Evolutionary conservation across 768 basidiomycete species (phyloP), one percentile per base, ranked within the genome.

Genomic region (Ephemerocybe angulata): DNA sequence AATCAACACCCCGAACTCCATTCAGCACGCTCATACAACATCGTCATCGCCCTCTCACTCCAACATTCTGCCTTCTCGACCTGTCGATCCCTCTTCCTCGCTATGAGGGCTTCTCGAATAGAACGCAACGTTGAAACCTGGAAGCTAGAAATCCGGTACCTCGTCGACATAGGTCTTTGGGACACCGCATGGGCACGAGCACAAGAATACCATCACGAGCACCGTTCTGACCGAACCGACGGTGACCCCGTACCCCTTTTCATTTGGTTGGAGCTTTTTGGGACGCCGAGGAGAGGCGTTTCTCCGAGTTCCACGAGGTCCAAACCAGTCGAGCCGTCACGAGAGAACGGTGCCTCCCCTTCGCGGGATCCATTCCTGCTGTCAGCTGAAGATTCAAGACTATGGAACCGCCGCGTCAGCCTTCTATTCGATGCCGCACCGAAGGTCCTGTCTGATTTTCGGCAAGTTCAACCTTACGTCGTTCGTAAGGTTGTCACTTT

Each of bases 231-330:
- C 48, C 21, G 42, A 7, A 38, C 53, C 24, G 28, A 49, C 13
- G 28, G 24, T n/a, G 41, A 40, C 15, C 53, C 61, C 13, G 68
- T 76, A 29, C 80, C 78, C 25, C 70, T 82, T 25, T 63, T 69
- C 3, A 65, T 88, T 49, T 88, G 85, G 86, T 55, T 82, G 41
- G 86, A 88, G 58, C 80, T 88, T 59, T 79, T 82, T 59, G 73
- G 75, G 44, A 71, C 73, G 27, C 55, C 52, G 22, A 50, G 49
- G 56, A 40, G 22, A 22, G 52, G 17, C 12, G 43, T 52, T n/a
- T n/a, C n/a, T n/a, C n/a, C n/a, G n/a, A n/a, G n/a, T n/a, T n/a
- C 62, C 55, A 35, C 42, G 29, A 3, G 41, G 15, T 44, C 49
- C 33, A 52, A 48, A 48, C 24, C 21, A 24, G 53, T 15, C 21